phyloP scores from a whole-genome alignment of 768 basidiomycete genomes.

The Pisolithus sp. region DNA sequence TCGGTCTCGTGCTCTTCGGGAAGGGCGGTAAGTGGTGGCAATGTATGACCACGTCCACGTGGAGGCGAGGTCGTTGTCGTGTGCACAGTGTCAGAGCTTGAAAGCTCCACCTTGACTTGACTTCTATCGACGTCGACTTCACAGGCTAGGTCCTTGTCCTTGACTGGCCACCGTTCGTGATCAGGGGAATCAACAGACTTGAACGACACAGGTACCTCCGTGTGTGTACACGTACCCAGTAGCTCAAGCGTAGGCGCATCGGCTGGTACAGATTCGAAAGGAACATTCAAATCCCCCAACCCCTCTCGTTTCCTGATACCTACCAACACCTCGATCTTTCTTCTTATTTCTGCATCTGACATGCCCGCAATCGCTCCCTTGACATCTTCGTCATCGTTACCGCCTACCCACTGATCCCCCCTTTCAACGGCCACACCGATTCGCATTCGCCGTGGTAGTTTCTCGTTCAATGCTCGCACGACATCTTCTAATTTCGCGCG shows the following conservation, averaged over 20 bases:
- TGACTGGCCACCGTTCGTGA: no score
- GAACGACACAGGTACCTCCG: no score
- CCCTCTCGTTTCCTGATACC: conserved; percentile 38
- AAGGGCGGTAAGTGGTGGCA: conserved; percentile 17
- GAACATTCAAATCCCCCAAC: conserved; percentile 24
- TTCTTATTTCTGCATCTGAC: conserved; percentile 41
- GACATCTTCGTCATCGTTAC: background rate
- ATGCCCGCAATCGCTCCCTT: conserved; percentile 19
- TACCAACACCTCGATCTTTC: conserved; percentile 53
- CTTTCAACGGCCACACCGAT: conserved; percentile 39
- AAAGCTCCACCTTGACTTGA: conserved; percentile 12
- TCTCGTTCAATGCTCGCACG: conserved; percentile 48
- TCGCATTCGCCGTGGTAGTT: conserved; percentile 44
- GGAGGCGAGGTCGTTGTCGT: conserved; percentile 4
- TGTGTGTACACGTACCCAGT: background rate
- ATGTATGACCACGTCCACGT: conserved; percentile 4
- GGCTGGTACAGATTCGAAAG: conserved; percentile 16
- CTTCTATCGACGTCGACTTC: no score
- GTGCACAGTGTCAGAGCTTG: conserved; percentile 21
- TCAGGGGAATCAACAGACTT: no score
- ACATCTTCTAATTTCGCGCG: conserved; percentile 46
- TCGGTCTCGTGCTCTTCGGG: conserved; percentile 24
- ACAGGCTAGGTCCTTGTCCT: no score
- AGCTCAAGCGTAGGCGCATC: conserved; percentile 19
- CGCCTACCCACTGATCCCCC: conserved; percentile 4